These are phyloP conservation scores for Chlorencoelia australis DNA, from an alignment of 2,329 filamentous ascomycete genomes.

Conservation along the genomic window DNA sequence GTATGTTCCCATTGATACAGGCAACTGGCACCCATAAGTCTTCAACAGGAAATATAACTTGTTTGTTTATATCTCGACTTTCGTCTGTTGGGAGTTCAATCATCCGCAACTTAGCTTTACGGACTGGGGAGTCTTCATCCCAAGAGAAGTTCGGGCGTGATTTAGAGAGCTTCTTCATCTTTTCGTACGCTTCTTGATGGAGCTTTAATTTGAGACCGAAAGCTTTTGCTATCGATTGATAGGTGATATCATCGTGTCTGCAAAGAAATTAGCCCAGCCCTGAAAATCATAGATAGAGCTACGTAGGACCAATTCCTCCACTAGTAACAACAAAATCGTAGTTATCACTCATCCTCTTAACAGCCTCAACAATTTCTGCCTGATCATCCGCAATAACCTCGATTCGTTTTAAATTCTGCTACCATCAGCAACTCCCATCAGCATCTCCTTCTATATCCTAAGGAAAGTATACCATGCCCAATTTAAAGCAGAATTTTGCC, in stretches of 20 bases:
- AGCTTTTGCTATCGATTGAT: constrained; percentile 84
- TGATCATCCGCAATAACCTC: constrained; percentile 95
- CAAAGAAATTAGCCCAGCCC: background rate
- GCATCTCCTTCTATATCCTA: constrained; percentile 52
- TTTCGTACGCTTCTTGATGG: constrained; percentile 64
- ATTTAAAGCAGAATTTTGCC: constrained; percentile 53
- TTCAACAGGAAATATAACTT: constrained; percentile 69
- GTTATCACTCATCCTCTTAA: constrained; percentile 71
- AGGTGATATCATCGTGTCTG: constrained; percentile 96
- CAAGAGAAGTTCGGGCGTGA: constrained; percentile 70
- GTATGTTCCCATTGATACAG: constrained; percentile 84
- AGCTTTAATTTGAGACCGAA: constrained; percentile 69
- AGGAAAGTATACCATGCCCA: constrained; percentile 45
- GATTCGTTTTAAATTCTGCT: constrained; percentile 64
- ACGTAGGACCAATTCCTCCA: constrained; percentile 94
- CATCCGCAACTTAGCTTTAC: constrained; percentile 83
- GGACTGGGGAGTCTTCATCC: constrained; percentile 69
- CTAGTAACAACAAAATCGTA: constrained; percentile 96
- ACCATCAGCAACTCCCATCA: constrained; percentile 12
- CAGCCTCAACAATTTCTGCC: constrained; percentile 74
- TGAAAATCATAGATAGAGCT: background rate
- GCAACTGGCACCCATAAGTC: constrained; percentile 85
- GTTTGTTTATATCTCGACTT: constrained; percentile 51
- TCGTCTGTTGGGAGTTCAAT: constrained; percentile 73
- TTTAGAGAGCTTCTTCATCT: constrained; percentile 75